Evolutionary conservation across 768 basidiomycete species (phyloP).

Genomic region (Pulveroboletus sp.): DNA sequence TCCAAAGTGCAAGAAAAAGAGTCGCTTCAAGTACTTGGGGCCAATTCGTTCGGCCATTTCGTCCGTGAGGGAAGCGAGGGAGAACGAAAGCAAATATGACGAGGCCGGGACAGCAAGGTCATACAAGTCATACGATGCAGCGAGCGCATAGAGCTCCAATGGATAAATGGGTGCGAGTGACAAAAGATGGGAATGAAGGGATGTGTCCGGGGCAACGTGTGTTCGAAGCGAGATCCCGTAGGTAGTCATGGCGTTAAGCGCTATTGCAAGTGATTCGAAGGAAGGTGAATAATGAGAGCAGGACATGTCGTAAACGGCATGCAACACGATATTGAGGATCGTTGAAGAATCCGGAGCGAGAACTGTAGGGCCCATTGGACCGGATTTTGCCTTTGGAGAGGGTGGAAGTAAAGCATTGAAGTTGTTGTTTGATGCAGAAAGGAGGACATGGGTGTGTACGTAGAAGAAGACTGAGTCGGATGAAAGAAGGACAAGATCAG

Average conservation of each 20-base stretch:
- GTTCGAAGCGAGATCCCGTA: conserved; percentile 60
- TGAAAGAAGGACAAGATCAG: conserved; percentile 66
- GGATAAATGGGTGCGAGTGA: conserved; percentile 67
- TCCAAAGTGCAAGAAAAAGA: conserved; percentile 84
- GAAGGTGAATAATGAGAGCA: conserved; percentile 74
- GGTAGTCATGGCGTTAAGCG: conserved; percentile 52
- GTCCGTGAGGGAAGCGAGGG: conserved; percentile 67
- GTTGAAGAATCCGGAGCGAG: conserved; percentile 57
- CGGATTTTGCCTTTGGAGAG: conserved; percentile 34
- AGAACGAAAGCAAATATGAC: conserved; percentile 69
- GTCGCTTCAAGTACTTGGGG: conserved; percentile 71
- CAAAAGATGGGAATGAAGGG: conserved; percentile 59
- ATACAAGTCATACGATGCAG: conserved; percentile 62
- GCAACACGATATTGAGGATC: conserved; percentile 70
- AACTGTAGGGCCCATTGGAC: conserved; percentile 53
- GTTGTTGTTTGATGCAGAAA: conserved; percentile 57
- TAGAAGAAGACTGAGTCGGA: conserved; percentile 85
- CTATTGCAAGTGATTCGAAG: conserved; percentile 52
- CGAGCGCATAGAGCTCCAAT: conserved; percentile 69
- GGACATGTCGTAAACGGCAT: conserved; percentile 68
- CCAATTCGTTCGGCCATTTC: conserved; percentile 69
- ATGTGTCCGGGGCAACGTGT: conserved; percentile 47
- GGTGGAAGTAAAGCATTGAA: conserved; percentile 60
- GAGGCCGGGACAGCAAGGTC: conserved; percentile 77
- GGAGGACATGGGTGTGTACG: conserved; percentile 59